Conservation (phyloP, 1,284 basidiomycete genomes). For the Fistulina hepatica region DNA sequence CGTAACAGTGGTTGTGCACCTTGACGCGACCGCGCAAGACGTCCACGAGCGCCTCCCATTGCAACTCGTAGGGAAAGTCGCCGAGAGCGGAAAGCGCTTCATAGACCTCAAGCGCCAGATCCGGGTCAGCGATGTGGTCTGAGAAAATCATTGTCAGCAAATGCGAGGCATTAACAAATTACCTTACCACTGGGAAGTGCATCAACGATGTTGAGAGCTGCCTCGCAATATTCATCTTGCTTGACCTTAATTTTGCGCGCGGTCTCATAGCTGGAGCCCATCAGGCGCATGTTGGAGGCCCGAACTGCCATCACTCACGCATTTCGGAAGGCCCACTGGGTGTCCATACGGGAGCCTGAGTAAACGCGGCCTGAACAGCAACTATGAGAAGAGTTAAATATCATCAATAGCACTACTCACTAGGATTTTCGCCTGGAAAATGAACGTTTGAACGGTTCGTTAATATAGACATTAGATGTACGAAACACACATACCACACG, state of each 20-base stretch:
- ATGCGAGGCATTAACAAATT: too few species aligned
- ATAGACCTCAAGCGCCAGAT: too few species aligned
- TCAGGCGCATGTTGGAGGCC: too few species aligned
- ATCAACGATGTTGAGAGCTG: too few species aligned
- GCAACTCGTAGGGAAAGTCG: slow-evolving; percentile 36
- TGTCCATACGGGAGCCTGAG: slow-evolving; percentile 32
- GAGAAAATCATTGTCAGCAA: too few species aligned
- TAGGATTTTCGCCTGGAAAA: slow-evolving; percentile 3
- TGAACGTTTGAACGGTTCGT: background rate
- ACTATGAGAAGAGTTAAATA: background rate
- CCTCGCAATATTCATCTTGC: slow-evolving; percentile 54
- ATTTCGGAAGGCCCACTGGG: slow-evolving; percentile 31
- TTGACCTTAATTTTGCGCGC: slow-evolving; percentile 51
- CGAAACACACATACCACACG: slow-evolving; percentile 22
- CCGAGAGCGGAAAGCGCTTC: too few species aligned
- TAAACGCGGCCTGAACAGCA: slow-evolving; percentile 22
- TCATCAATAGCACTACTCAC: background rate
- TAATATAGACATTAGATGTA: slow-evolving; percentile 1
- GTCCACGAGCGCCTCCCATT: slow-evolving; percentile 45
- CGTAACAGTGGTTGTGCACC: slow-evolving; percentile 15
- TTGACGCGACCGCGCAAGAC: slow-evolving; percentile 36
- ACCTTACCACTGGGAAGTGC: slow-evolving; percentile 11
- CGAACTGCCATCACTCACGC: too few species aligned
- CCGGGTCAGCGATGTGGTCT: too few species aligned
- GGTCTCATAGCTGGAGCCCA: slow-evolving; percentile 35